Evolutionary conservation across 2,329 filamentous ascomycete species (phyloP), one percentile per base, ranked within the genome.

Genomic region (Fusarium devonianum): DNA sequence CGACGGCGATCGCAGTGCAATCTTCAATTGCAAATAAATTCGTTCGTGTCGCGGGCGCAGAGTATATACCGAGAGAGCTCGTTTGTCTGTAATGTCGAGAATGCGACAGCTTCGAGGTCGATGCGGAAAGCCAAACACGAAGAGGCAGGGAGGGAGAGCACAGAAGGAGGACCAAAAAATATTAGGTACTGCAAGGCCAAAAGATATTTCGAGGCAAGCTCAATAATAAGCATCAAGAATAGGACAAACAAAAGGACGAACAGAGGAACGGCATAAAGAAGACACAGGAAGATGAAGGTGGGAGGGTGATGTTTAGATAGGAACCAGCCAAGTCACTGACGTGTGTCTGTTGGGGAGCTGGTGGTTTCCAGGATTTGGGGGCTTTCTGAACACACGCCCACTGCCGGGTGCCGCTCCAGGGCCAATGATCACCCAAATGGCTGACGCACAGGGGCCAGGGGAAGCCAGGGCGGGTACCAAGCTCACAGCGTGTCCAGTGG

Each of bases 401-500:
- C 49, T 57, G 46, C 49, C 53, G 45, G 45, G 36, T 47, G 50
- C 50, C 45, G 41, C 32, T 38, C 53, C 56, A 49, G 55, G 39
- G 43, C 38, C 58, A 41, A 59, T 56, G 58, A 46, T 63, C 26
- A 51, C 50, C 53, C 41, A 46, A 29, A 29, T 29, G 30, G 34
- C 49, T 52, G 53, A 56, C 45, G 57, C 55, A 56, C 51, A 49
- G 52, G 52, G 53, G 26, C 35, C 30, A 54, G 40, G 54, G 48
- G 40, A 29, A 44, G 49, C 50, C 53, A 55, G 49, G 49, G 54
- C 35, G 35, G 49, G 25, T 34, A 30, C 50, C 45, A 58, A 58
- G 39, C 38, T 59, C 39, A 34, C 36, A 60, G 35, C 49, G 53
- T 44, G 49, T 38, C 62, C 62, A 63, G 62, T 63, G 58, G 62